A percentile compares a stretch with the other conserved stretches of the same genome.
phyloP scores from a whole-genome alignment of 2,329 filamentous ascomycete species.

The Aspergillus pseudotamarii region DNA sequence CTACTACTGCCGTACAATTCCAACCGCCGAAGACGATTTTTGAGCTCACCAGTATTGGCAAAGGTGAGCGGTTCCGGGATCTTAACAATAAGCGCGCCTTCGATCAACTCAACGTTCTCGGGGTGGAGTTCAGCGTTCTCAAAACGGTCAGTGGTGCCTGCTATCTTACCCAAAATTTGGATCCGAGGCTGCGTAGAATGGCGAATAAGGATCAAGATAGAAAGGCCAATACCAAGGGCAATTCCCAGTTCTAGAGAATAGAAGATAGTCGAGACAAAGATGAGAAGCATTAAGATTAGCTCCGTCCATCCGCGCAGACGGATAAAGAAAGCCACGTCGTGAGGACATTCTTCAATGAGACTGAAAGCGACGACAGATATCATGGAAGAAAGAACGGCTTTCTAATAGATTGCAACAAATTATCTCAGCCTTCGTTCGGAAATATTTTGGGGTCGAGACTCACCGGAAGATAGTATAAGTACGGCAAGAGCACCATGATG shows the following conservation, averaged over 20 bases:
- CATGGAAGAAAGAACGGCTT: conserved; percentile 90
- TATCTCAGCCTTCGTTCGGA: background rate
- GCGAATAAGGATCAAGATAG: conserved; percentile 83
- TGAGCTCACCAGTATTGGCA: conserved; percentile 92
- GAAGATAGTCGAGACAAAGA: conserved; percentile 90
- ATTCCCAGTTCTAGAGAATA: conserved; percentile 94
- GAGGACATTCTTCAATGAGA: conserved; percentile 90
- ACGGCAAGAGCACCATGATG: conserved; percentile 80
- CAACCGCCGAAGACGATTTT: conserved; percentile 76
- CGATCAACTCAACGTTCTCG: conserved; percentile 79
- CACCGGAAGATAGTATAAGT: conserved; percentile 94
- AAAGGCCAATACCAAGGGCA: conserved; percentile 88
- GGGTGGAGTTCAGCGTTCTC: conserved; percentile 79
- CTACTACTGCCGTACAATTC: conserved; percentile 86
- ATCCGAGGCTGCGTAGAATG: conserved; percentile 92
- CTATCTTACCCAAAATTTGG: conserved; percentile 89
- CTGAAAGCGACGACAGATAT: conserved; percentile 95
- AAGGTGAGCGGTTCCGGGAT: conserved; percentile 97
- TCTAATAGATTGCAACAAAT: conserved; percentile 55
- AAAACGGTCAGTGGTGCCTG: conserved; percentile 74
- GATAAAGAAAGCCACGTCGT: conserved; percentile 88
- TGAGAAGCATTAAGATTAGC: conserved; percentile 81
- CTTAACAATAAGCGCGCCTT: conserved; percentile 93
- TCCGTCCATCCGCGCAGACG: conserved; percentile 85
- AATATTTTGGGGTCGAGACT: conserved; percentile 41